These are phyloP conservation scores for Colletotrichum tropicale DNA, from an alignment of 2,329 filamentous ascomycete species.

Conservation along the genomic window DNA sequence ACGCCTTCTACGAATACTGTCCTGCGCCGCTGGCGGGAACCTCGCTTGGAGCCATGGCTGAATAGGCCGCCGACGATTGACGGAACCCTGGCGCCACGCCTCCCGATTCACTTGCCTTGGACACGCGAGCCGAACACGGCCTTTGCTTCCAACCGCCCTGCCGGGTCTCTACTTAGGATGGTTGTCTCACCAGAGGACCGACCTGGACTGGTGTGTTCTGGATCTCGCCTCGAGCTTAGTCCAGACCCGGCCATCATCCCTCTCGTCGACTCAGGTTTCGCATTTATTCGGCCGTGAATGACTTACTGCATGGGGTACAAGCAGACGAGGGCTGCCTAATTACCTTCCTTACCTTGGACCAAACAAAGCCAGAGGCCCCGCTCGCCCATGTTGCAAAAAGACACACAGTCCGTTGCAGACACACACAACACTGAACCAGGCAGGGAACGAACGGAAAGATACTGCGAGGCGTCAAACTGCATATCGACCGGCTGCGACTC, in stretches of 20 bases:
- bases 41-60: constrained; percentile 9
- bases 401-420: background rate
- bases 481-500: constrained; percentile 3
- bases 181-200: background rate
- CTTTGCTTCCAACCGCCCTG: background rate
- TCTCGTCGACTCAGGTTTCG: background rate
- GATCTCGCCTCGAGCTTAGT: background rate
- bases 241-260: background rate
- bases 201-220: background rate
- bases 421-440: background rate
- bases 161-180: background rate
- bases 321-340: background rate
- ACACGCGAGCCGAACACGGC: constrained; percentile 15
- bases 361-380: background rate
- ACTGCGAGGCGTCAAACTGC: background rate
- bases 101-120: constrained; percentile 3
- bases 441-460: background rate
- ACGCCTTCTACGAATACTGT: background rate
- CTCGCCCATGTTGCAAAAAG: background rate
- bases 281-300: background rate
- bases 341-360: background rate
- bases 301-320: background rate
- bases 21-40: background rate
- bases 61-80: constrained; percentile 7
- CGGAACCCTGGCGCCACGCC: constrained; percentile 9